These are phyloP conservation scores for Eucalyptus curtisii DNA, from an alignment of 345 rosid genomes.

Conservation along the genomic window DNA sequence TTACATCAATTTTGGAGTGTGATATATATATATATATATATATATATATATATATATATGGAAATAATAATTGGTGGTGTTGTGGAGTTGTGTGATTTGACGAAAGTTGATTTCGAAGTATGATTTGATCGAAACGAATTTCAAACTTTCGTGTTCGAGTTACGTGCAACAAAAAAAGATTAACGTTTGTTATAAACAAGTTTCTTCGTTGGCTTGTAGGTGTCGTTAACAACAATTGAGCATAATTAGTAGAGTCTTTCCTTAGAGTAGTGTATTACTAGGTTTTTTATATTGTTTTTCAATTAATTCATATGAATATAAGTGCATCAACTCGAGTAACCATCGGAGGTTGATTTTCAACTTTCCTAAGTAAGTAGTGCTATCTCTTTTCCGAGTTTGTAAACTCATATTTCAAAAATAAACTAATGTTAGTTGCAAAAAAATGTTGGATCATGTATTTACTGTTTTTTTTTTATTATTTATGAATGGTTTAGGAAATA, in stretches of 20 bases:
- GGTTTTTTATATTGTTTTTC: not conserved
- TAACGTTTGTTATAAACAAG: not conserved
- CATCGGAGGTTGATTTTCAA: not conserved
- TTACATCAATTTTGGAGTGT: not conserved
- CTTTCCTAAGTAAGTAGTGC: rapidly evolving
- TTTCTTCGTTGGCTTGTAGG: not conserved
- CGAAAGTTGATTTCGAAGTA: rapidly evolving
- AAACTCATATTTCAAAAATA: not conserved
- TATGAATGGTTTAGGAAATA: not conserved
- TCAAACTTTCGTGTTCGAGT: rapidly evolving
- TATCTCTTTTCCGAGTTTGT: rapidly evolving
- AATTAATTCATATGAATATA: no score
- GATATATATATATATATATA: no score
- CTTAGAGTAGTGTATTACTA: not conserved
- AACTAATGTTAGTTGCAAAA: not conserved
- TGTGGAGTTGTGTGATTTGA: rapidly evolving
- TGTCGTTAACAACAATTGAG: not conserved
- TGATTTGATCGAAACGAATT: rapidly evolving
- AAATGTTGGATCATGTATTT: not conserved
- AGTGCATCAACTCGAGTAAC: not conserved
- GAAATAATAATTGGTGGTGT: not conserved
- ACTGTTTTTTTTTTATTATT: no score
- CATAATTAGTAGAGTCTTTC: not conserved
- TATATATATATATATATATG: no score
- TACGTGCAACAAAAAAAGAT: rapidly evolving